These are phyloP conservation scores for Beta vulgaris DNA, from an alignment of 148 eudicot genomes.

Conservation along the genomic window DNA sequence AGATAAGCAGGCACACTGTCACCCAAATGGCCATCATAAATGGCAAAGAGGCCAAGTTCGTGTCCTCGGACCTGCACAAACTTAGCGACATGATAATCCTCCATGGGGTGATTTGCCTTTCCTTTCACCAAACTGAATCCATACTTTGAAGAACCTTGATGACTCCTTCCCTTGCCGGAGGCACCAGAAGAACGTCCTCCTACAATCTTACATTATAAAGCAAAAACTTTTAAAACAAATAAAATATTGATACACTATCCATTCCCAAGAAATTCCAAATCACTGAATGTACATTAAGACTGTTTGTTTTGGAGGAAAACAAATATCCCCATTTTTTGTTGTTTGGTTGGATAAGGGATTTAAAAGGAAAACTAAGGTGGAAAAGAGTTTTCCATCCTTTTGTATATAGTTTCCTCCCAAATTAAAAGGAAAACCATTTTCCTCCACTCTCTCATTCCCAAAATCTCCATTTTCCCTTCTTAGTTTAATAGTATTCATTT, in stretches of 20 bases:
- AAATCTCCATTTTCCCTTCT: too few species aligned
- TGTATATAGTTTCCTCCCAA: too few species aligned
- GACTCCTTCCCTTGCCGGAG: conserved; percentile 65
- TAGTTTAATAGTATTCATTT: too few species aligned
- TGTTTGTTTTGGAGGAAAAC: too few species aligned
- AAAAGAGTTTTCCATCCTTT: too few species aligned
- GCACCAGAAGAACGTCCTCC: conserved; percentile 48
- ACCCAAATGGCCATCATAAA: conserved; percentile 80
- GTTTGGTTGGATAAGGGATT: too few species aligned
- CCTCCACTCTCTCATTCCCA: too few species aligned
- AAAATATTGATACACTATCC: background rate
- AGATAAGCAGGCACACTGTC: conserved; percentile 74
- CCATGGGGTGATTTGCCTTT: conserved; percentile 80
- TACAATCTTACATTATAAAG: conserved; percentile 32
- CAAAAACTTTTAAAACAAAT: background rate
- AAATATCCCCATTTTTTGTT: too few species aligned
- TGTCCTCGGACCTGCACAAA: conserved; percentile 46
- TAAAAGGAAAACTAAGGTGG: too few species aligned
- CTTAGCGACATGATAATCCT: conserved; percentile 81
- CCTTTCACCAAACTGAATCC: conserved; percentile 67
- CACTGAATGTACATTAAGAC: background rate
- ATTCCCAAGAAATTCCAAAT: background rate
- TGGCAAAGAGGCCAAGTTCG: conserved; percentile 82
- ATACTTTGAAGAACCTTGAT: conserved; percentile 47
- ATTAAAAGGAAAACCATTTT: too few species aligned